Conservation (phyloP, 169 alveolate species). For the Plasmodium knowlesi region DNA sequence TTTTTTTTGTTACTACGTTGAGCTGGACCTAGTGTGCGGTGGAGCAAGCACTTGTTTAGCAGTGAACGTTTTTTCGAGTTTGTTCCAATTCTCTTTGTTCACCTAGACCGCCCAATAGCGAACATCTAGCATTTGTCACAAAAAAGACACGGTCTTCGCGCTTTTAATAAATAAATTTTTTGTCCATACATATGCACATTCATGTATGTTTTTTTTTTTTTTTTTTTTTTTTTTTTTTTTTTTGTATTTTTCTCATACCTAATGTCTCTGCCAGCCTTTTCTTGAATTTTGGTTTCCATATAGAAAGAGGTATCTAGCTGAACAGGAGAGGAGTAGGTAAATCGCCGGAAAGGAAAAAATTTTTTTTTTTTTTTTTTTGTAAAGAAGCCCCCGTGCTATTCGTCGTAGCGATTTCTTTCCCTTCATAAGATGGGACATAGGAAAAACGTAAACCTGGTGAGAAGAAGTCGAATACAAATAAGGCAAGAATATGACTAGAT, state of each 20-base stretch:
- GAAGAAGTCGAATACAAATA: background rate
- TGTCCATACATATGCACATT: background rate
- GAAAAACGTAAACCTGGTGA: slow-evolving; percentile 9
- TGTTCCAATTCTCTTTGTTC: background rate
- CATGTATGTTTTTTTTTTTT: background rate
- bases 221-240: background rate
- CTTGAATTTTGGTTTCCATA: background rate
- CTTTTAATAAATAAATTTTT: background rate
- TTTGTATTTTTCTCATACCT: background rate
- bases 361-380: background rate
- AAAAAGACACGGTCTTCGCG: background rate
- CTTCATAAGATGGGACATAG: background rate
- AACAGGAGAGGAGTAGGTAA: background rate
- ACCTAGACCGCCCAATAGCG: background rate
- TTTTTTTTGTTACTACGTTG: background rate
- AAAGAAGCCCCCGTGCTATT: background rate
- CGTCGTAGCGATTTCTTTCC: background rate
- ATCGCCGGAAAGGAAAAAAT: background rate
- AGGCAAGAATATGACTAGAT: slow-evolving; percentile 22
- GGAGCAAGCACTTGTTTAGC: background rate
- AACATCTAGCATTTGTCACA: background rate
- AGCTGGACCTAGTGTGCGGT: background rate
- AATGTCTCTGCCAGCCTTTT: background rate
- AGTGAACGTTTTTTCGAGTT: background rate
- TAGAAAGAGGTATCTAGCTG: background rate